These are phyloP conservation scores for Lathyrus tuberosus DNA, from an alignment of 306 rosid genomes.

Conservation along the genomic window DNA sequence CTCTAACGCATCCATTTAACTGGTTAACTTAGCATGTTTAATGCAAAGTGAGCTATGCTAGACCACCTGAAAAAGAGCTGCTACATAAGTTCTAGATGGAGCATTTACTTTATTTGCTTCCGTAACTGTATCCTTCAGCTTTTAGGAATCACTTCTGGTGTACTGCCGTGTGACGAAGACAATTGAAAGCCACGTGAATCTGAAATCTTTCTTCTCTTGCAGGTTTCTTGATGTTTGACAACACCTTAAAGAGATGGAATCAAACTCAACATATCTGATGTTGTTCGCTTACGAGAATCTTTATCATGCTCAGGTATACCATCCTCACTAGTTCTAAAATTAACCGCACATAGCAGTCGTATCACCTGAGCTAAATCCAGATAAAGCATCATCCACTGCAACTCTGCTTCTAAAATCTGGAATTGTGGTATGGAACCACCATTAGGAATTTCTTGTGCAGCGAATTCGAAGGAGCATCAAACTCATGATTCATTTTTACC, in stretches of 20 bases:
- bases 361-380: conserved; percentile 64
- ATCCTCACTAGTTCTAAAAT: conserved; percentile 50
- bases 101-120: conserved; percentile 88
- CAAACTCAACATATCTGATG: conserved; percentile 72
- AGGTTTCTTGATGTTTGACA: conserved; percentile 47
- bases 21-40: conserved; percentile 91
- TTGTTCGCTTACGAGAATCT: conserved; percentile 69
- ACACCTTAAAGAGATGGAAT: conserved; percentile 84
- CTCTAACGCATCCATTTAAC: conserved; percentile 94
- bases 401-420: too few species aligned
- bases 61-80: conserved; percentile 91
- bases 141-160: conserved; percentile 58
- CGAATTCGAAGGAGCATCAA: too few species aligned
- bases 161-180: conserved; percentile 50
- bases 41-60: conserved; percentile 88
- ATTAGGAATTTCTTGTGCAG: too few species aligned
- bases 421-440: too few species aligned
- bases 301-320: conserved; percentile 58
- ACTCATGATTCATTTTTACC: too few species aligned
- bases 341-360: conserved; percentile 59
- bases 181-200: conserved; percentile 50
- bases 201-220: conserved; percentile 70
- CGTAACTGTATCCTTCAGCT: conserved; percentile 63
- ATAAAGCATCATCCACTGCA: too few species aligned
- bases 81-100: conserved; percentile 84